Evolutionary conservation across 345 rosid species (phyloP).

Genomic region (Salix brachista): DNA sequence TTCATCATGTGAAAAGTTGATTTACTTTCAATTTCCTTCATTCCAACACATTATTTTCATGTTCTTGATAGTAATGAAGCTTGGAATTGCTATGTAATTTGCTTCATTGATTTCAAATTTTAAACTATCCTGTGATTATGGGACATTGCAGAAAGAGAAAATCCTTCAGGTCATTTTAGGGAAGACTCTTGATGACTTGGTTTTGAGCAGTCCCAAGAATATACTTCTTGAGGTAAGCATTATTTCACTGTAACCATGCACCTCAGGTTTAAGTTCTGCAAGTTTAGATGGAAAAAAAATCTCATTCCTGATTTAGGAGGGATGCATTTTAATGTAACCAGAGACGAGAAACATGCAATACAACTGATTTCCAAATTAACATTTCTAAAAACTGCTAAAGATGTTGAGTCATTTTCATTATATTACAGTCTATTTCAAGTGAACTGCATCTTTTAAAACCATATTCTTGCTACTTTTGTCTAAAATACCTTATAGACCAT

Average conservation of each 20-base stretch:
- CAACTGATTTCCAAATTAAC: not conserved
- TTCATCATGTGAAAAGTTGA: not conserved
- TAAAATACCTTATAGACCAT: not conserved
- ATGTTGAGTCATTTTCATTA: not conserved
- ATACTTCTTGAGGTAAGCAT: constrained; percentile 73
- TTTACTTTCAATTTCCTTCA: not conserved
- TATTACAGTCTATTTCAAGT: not conserved
- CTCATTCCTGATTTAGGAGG: not conserved
- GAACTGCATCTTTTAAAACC: not conserved
- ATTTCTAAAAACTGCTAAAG: not conserved
- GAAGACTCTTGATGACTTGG: constrained; percentile 73
- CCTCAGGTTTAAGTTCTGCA: not conserved
- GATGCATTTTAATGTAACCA: not conserved
- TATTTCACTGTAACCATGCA: not conserved
- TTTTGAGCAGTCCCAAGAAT: constrained; percentile 59
- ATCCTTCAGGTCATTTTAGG: constrained; percentile 59
- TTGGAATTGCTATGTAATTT: not conserved
- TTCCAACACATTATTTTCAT: not conserved
- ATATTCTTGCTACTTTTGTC: not conserved
- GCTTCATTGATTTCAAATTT: not conserved
- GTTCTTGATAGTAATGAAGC: not conserved
- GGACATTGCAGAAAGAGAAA: constrained; percentile 52
- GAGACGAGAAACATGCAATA: too few relatives aligned
- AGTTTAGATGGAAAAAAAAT: not conserved
- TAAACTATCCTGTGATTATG: not conserved